These are phyloP conservation scores for Linnemannia zychae DNA, from an alignment of 192 early-diverging fungal genomes.

Conservation along the genomic window DNA sequence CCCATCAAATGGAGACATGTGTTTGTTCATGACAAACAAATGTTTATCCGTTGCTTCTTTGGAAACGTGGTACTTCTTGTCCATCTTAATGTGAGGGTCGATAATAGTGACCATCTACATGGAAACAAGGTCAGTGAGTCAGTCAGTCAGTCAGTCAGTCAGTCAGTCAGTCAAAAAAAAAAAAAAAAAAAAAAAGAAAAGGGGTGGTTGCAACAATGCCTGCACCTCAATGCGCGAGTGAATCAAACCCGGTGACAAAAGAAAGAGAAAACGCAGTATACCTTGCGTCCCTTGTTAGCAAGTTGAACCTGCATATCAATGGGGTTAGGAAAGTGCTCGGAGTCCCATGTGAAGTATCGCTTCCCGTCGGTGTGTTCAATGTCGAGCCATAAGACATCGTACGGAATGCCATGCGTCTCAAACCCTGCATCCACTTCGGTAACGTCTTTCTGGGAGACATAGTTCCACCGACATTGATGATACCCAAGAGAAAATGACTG, in stretches of 20 bases:
- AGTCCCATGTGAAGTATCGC: constrained; percentile 98
- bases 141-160: no score
- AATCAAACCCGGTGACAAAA: background rate
- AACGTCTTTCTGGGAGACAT: constrained; percentile 92
- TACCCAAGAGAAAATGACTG: constrained; percentile 92
- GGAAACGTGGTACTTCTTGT: constrained; percentile 78
- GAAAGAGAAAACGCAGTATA: constrained; percentile 36
- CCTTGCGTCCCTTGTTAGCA: constrained; percentile 81
- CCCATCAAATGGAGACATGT: constrained; percentile 81
- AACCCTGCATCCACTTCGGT: constrained; percentile 86
- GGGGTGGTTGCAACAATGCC: background rate
- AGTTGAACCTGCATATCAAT: constrained; percentile 85
- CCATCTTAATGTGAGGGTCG: constrained; percentile 97
- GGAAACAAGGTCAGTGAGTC: no score
- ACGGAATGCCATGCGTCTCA: constrained; percentile 93
- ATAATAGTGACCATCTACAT: constrained; percentile 92
- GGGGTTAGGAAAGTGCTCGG: constrained; percentile 89
- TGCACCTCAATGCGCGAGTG: background rate
- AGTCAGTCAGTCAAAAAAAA: background rate
- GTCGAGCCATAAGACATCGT: constrained; percentile 99
- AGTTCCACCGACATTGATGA: constrained; percentile 99
- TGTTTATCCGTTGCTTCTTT: constrained; percentile 81
- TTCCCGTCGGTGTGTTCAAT: constrained; percentile 99
- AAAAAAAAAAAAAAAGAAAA: background rate
- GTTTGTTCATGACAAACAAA: constrained; percentile 83